Conservation (phyloP, 768 basidiomycete species). For the Suillus plorans region DNA sequence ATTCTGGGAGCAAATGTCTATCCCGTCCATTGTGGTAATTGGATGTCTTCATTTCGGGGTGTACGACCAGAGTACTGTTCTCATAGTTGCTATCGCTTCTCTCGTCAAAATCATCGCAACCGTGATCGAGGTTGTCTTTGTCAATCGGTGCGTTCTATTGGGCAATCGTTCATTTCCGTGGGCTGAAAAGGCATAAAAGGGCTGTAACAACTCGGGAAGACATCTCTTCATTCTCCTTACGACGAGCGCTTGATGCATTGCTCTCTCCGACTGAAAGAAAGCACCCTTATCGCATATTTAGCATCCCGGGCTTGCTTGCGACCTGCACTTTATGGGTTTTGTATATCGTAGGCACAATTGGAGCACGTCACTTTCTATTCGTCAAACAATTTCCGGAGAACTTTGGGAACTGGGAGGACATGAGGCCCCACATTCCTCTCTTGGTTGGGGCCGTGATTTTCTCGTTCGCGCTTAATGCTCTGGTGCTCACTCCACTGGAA, state of each 20-base stretch:
- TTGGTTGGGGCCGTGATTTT: slow-evolving; percentile 13
- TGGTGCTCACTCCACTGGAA: slow-evolving; percentile 25
- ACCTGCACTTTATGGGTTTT: not conserved
- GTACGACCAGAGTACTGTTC: not conserved
- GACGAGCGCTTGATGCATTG: slow-evolving; percentile 1
- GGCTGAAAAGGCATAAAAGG: not conserved
- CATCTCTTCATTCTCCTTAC: not conserved
- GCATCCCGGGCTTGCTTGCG: not conserved
- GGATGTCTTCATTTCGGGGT: slow-evolving; percentile 1
- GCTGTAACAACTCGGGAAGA: not conserved
- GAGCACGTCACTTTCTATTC: not conserved
- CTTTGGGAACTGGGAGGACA: not conserved
- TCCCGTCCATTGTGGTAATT: not conserved
- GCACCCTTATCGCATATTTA: slow-evolving; percentile 1
- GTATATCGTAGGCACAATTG: not conserved
- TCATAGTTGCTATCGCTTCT: not conserved
- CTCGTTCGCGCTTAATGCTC: not conserved
- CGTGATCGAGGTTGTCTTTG: not conserved
- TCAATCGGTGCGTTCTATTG: slow-evolving; percentile 2
- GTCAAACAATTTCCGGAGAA: not conserved
- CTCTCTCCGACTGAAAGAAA: slow-evolving; percentile 1
- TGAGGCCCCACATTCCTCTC: slow-evolving; percentile 7
- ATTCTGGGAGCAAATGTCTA: not conserved
- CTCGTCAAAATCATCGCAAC: not conserved
- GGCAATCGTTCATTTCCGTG: not conserved